Base-by-base conservation (phyloP, 441 rosid species). In the Populus tomentosa region DNA sequence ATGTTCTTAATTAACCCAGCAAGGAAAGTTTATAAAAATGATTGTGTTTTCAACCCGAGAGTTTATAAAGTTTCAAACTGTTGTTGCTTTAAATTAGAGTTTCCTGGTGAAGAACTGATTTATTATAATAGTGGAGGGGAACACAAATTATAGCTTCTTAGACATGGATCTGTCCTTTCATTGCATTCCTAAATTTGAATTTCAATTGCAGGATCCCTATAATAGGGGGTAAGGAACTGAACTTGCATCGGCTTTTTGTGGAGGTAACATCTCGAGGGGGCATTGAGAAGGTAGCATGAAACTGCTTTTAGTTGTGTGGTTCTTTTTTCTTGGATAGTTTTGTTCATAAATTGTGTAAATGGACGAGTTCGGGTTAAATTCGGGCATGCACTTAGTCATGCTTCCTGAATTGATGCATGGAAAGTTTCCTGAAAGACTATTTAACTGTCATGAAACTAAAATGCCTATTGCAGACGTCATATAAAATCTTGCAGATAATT, bases 201-300 rank as follows among this genome's bases (percentile, higher is more conserved):
- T 80, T 36, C 61, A 73, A 72, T 75, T 80, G 75, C 77, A 96
- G 99, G 98, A 90, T 93, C 14, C 99, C 99, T 0, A 90, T 92
- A 26, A 93, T 96, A 75, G 99, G 99, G 33, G 98, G 98, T 24
- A 90, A 83, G 81, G 96, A 93, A 73, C 86, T 96, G 73, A 96
- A 94, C 80, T 86, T 96, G 90, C 98, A 96, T 82, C 86, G 83
- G 71, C 98, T 96, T 68, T 96, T 96, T 71, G 82, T 90, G 33
- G 99, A 96, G 85, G 99, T 96, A 70, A 96, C 99, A 16, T 78
- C 96, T 75, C 96, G 97, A 6, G 99, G 99, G 62, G 99, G 98
- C 42, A 87, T 96, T 74, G 91, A 86, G 79, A 96, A 94, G 98
- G 99, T 93, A 81, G 78, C 69, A 56, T 20, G 36, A 75, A 70